These are phyloP conservation scores for Alnus glutinosa DNA, from an alignment of 306 rosid genomes.

Conservation along the genomic window DNA sequence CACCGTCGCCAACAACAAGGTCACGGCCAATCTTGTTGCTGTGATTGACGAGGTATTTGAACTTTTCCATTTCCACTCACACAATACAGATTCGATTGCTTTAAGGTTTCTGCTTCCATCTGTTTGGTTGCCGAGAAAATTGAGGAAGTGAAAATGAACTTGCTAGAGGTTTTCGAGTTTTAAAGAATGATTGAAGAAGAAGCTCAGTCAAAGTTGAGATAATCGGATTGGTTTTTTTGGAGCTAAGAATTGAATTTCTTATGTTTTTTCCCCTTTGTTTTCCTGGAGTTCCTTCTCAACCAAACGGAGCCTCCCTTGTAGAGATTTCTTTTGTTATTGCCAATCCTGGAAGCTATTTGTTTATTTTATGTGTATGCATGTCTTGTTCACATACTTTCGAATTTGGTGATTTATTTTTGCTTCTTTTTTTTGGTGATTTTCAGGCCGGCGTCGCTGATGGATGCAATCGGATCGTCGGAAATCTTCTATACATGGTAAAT, in stretches of 20 bases:
- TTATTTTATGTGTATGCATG: neutral
- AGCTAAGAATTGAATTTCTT: too few relatives aligned
- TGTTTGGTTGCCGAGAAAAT: neutral
- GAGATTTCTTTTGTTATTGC: neutral
- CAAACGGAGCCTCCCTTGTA: neutral
- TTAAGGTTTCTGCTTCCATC: slow-evolving; percentile 1
- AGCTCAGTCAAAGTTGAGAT: neutral
- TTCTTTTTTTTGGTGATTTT: slow-evolving; percentile 11
- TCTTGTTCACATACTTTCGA: neutral
- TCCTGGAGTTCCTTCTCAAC: neutral
- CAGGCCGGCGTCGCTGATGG: slow-evolving; percentile 83
- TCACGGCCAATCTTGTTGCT: slow-evolving; percentile 76
- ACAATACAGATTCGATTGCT: neutral
- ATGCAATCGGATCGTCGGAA: slow-evolving; percentile 70
- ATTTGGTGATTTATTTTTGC: neutral
- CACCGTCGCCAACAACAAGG: slow-evolving; percentile 87
- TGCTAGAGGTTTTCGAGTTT: neutral
- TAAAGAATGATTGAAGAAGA: neutral
- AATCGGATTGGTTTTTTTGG: neutral
- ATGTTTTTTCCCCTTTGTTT: too few relatives aligned
- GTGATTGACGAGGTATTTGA: slow-evolving; percentile 71
- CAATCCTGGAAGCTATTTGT: neutral
- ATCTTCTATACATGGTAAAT: slow-evolving; percentile 79
- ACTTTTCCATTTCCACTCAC: neutral
- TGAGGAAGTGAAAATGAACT: neutral